Evolutionary conservation across 23 red algal species (phyloP).

Genomic region (Agarophyton chilense): DNA sequence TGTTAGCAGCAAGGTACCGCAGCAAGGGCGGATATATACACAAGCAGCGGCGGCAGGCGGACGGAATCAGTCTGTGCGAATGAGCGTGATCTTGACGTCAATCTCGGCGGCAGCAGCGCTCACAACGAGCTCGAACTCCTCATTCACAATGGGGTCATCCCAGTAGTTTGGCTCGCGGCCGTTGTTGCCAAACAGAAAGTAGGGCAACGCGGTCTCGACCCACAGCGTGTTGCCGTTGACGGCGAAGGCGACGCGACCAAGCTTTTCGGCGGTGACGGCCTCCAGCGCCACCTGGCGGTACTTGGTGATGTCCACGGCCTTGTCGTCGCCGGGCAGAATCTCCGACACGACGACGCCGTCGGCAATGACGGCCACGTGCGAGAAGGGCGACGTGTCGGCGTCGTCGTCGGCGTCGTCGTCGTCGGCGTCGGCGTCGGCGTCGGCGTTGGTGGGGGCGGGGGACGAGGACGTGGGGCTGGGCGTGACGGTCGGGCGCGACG

Average conservation of each 20-base stretch:
- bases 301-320: conserved; percentile 10
- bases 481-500: not conserved
- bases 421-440: not conserved
- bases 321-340: not conserved
- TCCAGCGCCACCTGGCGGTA: conserved; percentile 24
- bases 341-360: not conserved
- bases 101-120: not conserved
- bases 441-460: not conserved
- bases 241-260: not conserved
- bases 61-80: not conserved
- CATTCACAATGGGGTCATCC: conserved; percentile 5
- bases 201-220: not conserved
- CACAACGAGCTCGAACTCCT: not conserved
- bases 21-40: no score
- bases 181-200: conserved; percentile 38
- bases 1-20: no score
- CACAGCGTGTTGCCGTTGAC: conserved; percentile 9
- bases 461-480: not conserved
- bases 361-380: not conserved
- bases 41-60: not conserved
- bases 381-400: not conserved
- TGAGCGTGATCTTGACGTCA: conserved; percentile 2
- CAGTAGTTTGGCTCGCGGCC: conserved; percentile 30
- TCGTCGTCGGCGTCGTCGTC: not conserved
- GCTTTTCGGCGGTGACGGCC: not conserved